phyloP scores from a whole-genome alignment of 192 early-diverging fungal species.

The Backusella tarrabulga region DNA sequence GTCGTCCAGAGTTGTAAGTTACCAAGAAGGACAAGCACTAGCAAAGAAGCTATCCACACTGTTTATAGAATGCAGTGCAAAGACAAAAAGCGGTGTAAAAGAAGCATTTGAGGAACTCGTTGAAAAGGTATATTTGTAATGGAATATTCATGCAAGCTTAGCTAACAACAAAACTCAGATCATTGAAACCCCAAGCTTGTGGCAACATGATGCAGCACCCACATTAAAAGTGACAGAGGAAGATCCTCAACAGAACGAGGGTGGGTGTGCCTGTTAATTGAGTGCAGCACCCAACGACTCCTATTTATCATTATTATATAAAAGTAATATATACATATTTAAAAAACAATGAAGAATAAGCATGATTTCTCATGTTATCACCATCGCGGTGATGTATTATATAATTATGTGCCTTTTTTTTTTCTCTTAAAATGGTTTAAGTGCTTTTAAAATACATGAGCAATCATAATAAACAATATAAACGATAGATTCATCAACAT shows the following conservation, averaged over 20 bases:
- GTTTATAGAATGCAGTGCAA: constrained; percentile 96
- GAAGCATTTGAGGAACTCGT: constrained; percentile 96
- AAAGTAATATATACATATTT: not conserved
- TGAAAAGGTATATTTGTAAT: constrained; percentile 61
- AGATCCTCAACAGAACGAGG: not conserved
- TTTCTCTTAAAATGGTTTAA: no score
- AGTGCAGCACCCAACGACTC: not conserved
- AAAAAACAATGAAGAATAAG: no score
- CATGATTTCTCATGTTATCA: no score
- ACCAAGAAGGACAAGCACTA: constrained; percentile 90
- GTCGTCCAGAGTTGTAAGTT: constrained; percentile 68
- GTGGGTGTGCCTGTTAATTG: not conserved
- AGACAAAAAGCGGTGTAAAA: constrained; percentile 89
- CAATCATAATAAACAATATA: not conserved
- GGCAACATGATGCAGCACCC: not conserved
- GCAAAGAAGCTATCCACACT: constrained; percentile 86
- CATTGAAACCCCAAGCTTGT: not conserved
- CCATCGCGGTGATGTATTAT: no score
- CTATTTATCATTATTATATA: not conserved
- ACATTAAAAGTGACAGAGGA: not conserved
- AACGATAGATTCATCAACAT: not conserved
- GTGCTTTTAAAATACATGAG: not conserved
- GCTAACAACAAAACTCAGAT: constrained; percentile 27
- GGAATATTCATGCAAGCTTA: not conserved
- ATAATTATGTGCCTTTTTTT: no score